phyloP scores from a whole-genome alignment of 306 rosid genomes.

The Cucurbita moschata region DNA sequence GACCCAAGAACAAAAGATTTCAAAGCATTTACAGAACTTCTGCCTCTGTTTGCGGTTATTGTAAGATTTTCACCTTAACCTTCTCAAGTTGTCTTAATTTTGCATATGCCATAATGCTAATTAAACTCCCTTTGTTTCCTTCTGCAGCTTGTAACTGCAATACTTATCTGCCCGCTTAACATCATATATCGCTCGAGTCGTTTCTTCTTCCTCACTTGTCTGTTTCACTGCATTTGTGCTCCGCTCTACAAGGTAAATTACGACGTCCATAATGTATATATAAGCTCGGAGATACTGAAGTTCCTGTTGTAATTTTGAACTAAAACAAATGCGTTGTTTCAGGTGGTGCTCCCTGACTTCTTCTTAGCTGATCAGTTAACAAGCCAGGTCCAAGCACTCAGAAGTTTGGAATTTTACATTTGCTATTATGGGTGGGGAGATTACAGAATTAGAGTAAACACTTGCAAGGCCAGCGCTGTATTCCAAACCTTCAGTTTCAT shows the following conservation, averaged over 20 bases:
- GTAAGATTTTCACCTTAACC: constrained; percentile 21
- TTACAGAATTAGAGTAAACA: constrained; percentile 26
- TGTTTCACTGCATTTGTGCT: constrained; percentile 40
- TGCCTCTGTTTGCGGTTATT: constrained; percentile 40
- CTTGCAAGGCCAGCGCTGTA: constrained; percentile 14
- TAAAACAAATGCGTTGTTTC: not conserved
- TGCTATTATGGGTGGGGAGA: constrained; percentile 64
- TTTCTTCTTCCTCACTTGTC: constrained; percentile 37
- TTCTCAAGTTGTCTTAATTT: not conserved
- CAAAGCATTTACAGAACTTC: constrained; percentile 38
- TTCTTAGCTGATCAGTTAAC: constrained; percentile 66
- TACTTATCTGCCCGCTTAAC: constrained; percentile 44
- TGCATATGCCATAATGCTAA: not conserved
- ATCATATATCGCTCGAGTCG: constrained; percentile 45
- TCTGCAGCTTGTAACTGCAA: constrained; percentile 23
- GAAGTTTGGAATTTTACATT: constrained; percentile 52
- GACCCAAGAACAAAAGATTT: constrained; percentile 36
- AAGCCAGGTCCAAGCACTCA: constrained; percentile 60
- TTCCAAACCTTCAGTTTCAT: constrained; percentile 33
- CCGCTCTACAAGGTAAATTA: constrained; percentile 48
- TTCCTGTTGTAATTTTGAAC: not conserved
- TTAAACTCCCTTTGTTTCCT: not conserved
- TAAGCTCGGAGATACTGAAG: not conserved
- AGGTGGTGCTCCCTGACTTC: constrained; percentile 66
- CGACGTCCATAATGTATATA: not conserved